Base-by-base conservation (phyloP, 306 rosid genomes). In the Prunus salicina region DNA sequence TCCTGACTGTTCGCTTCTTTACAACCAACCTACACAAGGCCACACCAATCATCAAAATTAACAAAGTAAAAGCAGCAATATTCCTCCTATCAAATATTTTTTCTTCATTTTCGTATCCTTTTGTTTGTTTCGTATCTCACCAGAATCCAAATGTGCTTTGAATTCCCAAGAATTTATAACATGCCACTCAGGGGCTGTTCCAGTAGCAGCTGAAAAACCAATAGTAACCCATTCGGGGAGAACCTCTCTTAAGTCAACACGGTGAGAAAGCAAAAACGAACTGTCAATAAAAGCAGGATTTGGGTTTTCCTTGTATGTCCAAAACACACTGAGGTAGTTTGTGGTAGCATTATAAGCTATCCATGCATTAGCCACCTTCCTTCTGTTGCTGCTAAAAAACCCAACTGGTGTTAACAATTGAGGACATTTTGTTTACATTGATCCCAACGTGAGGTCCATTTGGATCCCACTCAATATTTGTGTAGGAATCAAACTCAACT, bases 311-410 rank as follows among this genome's bases (percentile, higher is more conserved):
- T 32, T 6, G 15, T 41, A 43, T 1, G 69, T 71, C 78, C 81
- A 69, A 45, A 38, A 70, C 69, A 81, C 83, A 71, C 20, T 64
- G 18, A 84, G 75, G 70, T 25, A 6, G 13, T 77, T 72, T 62
- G 85, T 77, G 7, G 49, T 27, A 13, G 85, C 71, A 22, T 78
- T 74, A 51, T 81, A 81, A 34, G 66, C 69, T 24, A 81, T 84
- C 32, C 3, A 12, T 12, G 72, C 79, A 65, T 66, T 41, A 55
- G 57, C 72, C 18, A 2, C 52, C 47, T 80, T 50, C 16, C 52
- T 68, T 6, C 8, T 14, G 46, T 69, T 22, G 51, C 41, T 32
- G 43, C 73, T 38, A 41, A 71, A n/a, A 20, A 28, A 64, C 73
- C 83, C 81, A 75, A 49, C 12, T 9, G 2, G 63, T 27, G 28